A percentile compares a stretch with the other conserved stretches of the same genome.
Conservation (phyloP, 805 yeast genomes). For the Candida takata region DNA sequence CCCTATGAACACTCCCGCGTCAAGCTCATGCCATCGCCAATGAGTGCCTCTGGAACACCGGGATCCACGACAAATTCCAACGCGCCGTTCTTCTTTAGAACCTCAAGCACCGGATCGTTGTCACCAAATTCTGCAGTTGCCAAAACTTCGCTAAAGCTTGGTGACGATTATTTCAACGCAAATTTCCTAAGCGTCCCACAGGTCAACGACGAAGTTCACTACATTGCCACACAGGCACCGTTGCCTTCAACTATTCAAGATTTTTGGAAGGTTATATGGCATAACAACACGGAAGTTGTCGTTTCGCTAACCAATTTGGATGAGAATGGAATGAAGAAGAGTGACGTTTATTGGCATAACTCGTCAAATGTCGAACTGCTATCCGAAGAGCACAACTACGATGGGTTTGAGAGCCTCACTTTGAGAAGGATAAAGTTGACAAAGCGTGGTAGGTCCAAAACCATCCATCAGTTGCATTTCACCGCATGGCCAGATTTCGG, state of each 20-base stretch:
- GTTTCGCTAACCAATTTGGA: conserved; percentile 68
- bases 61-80: too few species aligned
- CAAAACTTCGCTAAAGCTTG: conserved; percentile 1
- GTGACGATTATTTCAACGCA: conserved; percentile 39
- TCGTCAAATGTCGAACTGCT: conserved; percentile 35
- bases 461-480: conserved; percentile 65
- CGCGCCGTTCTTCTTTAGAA: conserved; percentile 3
- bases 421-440: conserved; percentile 22
- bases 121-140: conserved; percentile 24
- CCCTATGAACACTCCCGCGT: conserved; percentile 57
- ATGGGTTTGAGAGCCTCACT: conserved; percentile 27
- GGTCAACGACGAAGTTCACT: conserved; percentile 34
- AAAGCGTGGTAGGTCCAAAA: conserved; percentile 27
- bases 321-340: conserved; percentile 72
- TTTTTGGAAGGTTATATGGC: conserved; percentile 79
- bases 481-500: conserved; percentile 83
- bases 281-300: conserved; percentile 59
- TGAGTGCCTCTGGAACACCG: conserved; percentile 14
- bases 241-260: conserved; percentile 68
- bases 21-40: conserved; percentile 27
- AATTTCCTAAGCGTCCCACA: conserved; percentile 45
- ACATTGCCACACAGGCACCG: conserved; percentile 93
- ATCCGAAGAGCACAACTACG: conserved; percentile 24
- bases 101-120: conserved; percentile 3
- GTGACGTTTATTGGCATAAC: conserved; percentile 75